Evolutionary conservation across 1,139 yeast genomes (phyloP), one percentile per base, ranked within the genome.

Genomic region (Casaregolazyma suthepensis): DNA sequence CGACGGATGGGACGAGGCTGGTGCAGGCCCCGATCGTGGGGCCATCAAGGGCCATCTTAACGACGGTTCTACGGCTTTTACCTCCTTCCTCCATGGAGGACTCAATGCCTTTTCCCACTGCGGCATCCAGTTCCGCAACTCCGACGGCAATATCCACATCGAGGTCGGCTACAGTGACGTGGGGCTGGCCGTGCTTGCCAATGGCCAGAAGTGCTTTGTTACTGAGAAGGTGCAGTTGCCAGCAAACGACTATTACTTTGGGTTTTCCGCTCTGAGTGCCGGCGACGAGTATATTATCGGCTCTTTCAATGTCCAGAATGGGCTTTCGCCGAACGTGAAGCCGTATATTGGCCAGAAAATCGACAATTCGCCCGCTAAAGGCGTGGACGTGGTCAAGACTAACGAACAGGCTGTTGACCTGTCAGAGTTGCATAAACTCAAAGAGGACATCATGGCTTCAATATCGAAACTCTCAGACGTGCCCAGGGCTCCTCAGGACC

Each of bases 1-100:
- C 54, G 53, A 61, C 18, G 63, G 63, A 19, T 61, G 60, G 54
- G 57, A 52, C 15, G 59, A 53, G 26, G 46, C 52, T 20, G 51
- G 58, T 26, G 43, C 54, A 5, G 54, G 45, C 12, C 48, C 59
- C 13, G 63, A 54, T 13, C 52, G 54, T 18, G 75, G 74, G 10
- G 63, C 71, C 10, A 60, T 72, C 23, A 64, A 74, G 7, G 76
- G 72, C 12, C 75, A 72, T 59, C 58, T 72, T 49, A 73, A 71
- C 52, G 76, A 72, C 53, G 75, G 74, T 7, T 43, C 68, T 20
- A 50, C 52, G 10, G 48, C 59, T 29, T 67, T 61, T 49, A 45
- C 52, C 23, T 51, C 55, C 1, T 15, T 44, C 45, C 43, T 45
- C 29, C 51, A 48, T 20, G 51, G 49, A 3, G 50, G 57, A 50